These are phyloP conservation scores for Monosporascus sp. DNA, from an alignment of 2,329 filamentous ascomycete species.

Conservation along the genomic window DNA sequence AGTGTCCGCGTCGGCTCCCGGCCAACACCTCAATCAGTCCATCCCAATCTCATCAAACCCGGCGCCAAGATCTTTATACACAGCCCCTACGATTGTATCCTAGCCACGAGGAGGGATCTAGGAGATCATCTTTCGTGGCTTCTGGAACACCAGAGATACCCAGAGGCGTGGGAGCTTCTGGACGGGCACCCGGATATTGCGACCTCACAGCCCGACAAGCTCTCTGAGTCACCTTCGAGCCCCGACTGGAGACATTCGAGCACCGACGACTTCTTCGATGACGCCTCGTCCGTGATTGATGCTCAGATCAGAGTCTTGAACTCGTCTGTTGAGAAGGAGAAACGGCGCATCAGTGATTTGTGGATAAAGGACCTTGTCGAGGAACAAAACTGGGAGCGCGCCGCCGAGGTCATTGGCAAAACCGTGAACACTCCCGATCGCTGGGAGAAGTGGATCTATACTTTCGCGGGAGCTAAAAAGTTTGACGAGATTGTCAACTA, in stretches of 20 bases:
- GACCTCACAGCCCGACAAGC: conserved; percentile 33
- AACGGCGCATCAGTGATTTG: conserved; percentile 81
- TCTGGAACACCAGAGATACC: conserved; percentile 72
- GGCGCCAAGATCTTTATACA: conserved; percentile 80
- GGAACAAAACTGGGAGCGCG: conserved; percentile 66
- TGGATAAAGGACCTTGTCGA: conserved; percentile 87
- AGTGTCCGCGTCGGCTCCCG: conserved; percentile 26
- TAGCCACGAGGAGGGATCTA: conserved; percentile 82
- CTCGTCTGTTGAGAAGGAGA: conserved; percentile 75
- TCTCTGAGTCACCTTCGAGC: conserved; percentile 34
- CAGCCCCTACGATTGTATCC: conserved; percentile 93
- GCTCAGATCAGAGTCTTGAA: conserved; percentile 52
- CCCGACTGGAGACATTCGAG: conserved; percentile 34
- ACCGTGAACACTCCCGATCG: conserved; percentile 72
- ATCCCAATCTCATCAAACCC: conserved; percentile 50
- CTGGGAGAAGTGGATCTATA: conserved; percentile 97
- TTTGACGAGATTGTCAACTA: conserved; percentile 86
- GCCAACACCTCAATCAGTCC: conserved; percentile 31
- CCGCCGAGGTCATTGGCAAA: conserved; percentile 75
- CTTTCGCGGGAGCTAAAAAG: conserved; percentile 77
- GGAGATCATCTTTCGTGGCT: conserved; percentile 84
- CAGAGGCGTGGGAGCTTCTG: conserved; percentile 82
- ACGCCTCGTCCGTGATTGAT: conserved; percentile 57
- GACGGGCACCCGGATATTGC: conserved; percentile 79
- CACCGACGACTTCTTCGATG: conserved; percentile 68